Percentiles rank a stretch among this genome's conserved stretches.
Evolutionary conservation across 1,284 basidiomycete species (phyloP).

Genomic region (Macrocybe sp.): DNA sequence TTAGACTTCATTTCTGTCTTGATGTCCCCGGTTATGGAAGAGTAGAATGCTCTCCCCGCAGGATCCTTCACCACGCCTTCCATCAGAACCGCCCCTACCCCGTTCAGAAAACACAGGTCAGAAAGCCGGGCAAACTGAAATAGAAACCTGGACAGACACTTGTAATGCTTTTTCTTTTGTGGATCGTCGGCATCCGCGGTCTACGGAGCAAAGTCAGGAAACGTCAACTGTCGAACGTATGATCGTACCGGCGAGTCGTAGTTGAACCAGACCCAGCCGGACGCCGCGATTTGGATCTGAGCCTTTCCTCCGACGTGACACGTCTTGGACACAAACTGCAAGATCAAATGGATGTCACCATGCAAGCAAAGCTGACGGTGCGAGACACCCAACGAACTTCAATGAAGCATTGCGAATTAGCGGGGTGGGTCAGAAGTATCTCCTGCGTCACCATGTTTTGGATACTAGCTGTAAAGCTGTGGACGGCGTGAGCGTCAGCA

Average conservation of each 20-base stretch:
- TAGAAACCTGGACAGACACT: no score
- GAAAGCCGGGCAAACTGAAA: no score
- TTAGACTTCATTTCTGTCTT: no score
- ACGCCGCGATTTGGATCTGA: constrained; percentile 15
- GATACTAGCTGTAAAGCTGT: constrained; percentile 4
- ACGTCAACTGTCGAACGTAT: no score
- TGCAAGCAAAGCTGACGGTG: not conserved
- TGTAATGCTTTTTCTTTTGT: no score
- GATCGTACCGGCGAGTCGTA: constrained; percentile 9
- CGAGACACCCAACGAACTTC: not conserved
- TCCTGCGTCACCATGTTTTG: constrained; percentile 6
- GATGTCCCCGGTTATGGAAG: no score
- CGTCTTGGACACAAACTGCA: constrained; percentile 14
- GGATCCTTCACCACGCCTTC: no score
- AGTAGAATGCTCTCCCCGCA: no score
- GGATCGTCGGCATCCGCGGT: no score
- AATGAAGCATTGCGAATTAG: constrained; percentile 7
- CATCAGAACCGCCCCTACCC: no score
- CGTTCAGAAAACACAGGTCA: no score
- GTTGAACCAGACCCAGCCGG: constrained; percentile 25
- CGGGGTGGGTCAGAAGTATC: constrained; percentile 4
- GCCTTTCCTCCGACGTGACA: constrained; percentile 19
- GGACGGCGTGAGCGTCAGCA: not conserved
- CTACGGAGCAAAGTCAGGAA: no score
- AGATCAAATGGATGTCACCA: not conserved